Evolutionary conservation across 2,329 filamentous ascomycete species (phyloP).

Genomic region (Trichoderma arundinaceum): DNA sequence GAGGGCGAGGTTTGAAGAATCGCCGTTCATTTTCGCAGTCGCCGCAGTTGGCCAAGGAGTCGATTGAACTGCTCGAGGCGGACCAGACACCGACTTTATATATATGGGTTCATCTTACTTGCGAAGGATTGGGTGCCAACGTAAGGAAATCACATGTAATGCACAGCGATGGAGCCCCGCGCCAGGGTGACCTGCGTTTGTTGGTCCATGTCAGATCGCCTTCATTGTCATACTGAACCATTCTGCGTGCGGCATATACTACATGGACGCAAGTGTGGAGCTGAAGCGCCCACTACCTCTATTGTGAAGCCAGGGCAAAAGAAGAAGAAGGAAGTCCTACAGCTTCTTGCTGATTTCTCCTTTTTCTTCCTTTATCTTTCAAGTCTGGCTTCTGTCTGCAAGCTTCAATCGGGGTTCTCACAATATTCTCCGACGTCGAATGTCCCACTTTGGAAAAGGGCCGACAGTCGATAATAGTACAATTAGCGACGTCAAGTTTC

Average conservation of each 20-base stretch:
- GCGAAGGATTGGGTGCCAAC: neutral
- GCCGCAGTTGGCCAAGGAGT: neutral
- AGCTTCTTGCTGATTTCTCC: too few relatives aligned
- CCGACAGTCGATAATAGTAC: too few relatives aligned
- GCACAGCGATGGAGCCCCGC: conserved; percentile 22
- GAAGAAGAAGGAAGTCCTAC: too few relatives aligned
- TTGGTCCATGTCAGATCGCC: conserved; percentile 10
- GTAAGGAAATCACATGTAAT: conserved; percentile 1
- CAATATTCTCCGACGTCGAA: too few relatives aligned
- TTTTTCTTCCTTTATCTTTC: too few relatives aligned
- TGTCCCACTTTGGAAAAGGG: too few relatives aligned
- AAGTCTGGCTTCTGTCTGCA: too few relatives aligned
- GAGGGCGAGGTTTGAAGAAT: conserved; percentile 40
- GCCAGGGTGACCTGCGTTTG: neutral
- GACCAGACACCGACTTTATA: neutral
- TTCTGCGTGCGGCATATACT: conserved; percentile 3
- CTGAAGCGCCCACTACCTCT: too few relatives aligned
- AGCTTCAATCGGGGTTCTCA: too few relatives aligned
- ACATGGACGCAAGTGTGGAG: neutral
- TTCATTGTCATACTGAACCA: neutral
- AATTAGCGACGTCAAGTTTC: too few relatives aligned
- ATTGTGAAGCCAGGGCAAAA: too few relatives aligned
- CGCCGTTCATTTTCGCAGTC: conserved; percentile 2
- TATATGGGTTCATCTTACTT: neutral
- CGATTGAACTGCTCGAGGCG: neutral